Conservation (phyloP, 1,284 basidiomycete genomes). For the Fomitiporia mediterranea region DNA sequence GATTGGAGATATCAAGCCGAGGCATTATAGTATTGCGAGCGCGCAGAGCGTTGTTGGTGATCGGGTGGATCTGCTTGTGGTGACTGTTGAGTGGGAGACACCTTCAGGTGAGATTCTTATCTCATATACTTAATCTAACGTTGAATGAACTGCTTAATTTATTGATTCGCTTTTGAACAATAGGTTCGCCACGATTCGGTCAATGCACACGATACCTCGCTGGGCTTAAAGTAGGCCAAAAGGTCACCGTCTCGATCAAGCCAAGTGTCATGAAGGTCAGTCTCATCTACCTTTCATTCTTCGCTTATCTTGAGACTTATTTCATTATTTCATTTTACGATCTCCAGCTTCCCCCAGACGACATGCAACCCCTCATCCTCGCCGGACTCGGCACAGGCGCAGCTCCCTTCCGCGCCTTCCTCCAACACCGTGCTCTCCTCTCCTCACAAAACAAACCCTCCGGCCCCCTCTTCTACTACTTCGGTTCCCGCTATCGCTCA, state of each 20-base stretch:
- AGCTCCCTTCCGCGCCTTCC: slow-evolving; percentile 97
- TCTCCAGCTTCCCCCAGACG: slow-evolving; percentile 74
- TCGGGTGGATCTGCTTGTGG: slow-evolving; percentile 90
- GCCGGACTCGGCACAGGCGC: slow-evolving; percentile 97
- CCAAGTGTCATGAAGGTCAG: slow-evolving; percentile 97
- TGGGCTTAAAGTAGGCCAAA: slow-evolving; percentile 77
- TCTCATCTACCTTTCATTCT: slow-evolving; percentile 8
- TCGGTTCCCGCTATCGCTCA: slow-evolving; percentile 92
- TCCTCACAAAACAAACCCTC: slow-evolving; percentile 72
- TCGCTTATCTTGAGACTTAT: background rate
- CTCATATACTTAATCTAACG: no score
- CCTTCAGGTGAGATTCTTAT: slow-evolving; percentile 58
- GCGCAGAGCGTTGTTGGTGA: slow-evolving; percentile 93
- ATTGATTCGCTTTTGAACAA: background rate
- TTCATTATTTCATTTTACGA: slow-evolving; percentile 6
- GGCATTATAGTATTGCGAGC: slow-evolving; percentile 98
- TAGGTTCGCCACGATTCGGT: slow-evolving; percentile 79
- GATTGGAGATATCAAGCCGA: slow-evolving; percentile 91
- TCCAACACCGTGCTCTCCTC: slow-evolving; percentile 90
- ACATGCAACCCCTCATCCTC: slow-evolving; percentile 94
- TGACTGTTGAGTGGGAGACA: slow-evolving; percentile 93
- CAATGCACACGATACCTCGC: slow-evolving; percentile 97
- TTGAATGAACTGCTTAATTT: background rate
- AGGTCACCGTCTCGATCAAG: slow-evolving; percentile 97
- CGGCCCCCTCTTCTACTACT: slow-evolving; percentile 96